Evolutionary conservation across 2,329 filamentous ascomycete species (phyloP), one percentile per base, ranked within the genome.

Genomic region (Aspergillus ibericus): DNA sequence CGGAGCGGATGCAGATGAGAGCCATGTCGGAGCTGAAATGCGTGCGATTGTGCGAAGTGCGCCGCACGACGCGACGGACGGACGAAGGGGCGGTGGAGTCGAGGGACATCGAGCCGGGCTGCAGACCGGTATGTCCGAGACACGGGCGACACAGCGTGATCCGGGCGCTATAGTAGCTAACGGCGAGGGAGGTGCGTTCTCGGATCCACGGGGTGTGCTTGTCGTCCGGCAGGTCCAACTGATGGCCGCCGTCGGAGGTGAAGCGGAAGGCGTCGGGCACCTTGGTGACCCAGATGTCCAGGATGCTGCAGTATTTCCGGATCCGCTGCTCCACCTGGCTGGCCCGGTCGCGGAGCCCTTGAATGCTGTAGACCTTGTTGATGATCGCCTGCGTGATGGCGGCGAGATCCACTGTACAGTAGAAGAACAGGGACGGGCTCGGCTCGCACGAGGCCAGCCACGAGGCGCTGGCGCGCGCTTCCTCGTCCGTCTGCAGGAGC

Each of bases 101-200:
- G 27, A 16, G 29, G 42, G 48, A 25, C 10, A 34, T 3, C 9
- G 22, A 35, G n/a, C 38, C 18, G 10, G 50, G 32, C 18, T 52
- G 54, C n/a, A 50, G 34, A n/a, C 72, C 69, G n/a, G 68, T 53
- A 18, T 72, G 69, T 20, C 74, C 75, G 32, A 79, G 72, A 58
- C 75, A 79, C 2, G 78, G 78, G 29, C 78, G 73, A 59, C 71
- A 74, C 40, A 79, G 71, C 8, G 70, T 73, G 46, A 78, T 75
- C 6, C 73, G 70, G 16, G 74, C 68, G 36, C 76, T 75, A 58
- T 77, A 78, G 62, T 75, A 79, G 61, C 68, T 67, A 60, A 80
- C 71, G 4, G 75, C 77, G 9, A 80, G 66, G 58, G 65, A 67
- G 56, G 75, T 64, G 4, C 74, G 70, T 54, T 73, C 68, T 25